Conservation (phyloP, 352 stramenopile species). For the Phytophthora crassamura region DNA sequence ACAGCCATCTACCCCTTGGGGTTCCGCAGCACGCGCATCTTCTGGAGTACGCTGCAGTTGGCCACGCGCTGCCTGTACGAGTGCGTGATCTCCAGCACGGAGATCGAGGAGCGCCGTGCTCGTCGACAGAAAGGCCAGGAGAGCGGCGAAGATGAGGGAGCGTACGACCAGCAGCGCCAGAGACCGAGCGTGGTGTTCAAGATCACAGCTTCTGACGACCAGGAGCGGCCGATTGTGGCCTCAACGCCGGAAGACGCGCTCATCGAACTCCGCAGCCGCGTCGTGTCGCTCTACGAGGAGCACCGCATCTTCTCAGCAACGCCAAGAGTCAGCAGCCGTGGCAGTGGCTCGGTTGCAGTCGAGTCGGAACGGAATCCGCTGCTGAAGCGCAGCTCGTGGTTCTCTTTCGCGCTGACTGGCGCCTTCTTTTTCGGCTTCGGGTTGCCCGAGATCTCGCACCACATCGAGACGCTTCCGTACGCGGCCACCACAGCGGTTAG, state of each 20-base stretch:
- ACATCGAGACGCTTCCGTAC: constrained; percentile 80
- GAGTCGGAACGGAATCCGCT: constrained; percentile 70
- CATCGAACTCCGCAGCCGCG: constrained; percentile 69
- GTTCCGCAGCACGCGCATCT: constrained; percentile 93
- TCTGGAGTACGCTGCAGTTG: constrained; percentile 84
- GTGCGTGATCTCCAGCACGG: constrained; percentile 86
- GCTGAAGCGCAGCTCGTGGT: constrained; percentile 78
- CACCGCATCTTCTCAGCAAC: constrained; percentile 43
- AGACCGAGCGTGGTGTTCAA: constrained; percentile 68
- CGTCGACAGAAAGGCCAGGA: constrained; percentile 26
- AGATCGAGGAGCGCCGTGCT: constrained; percentile 60
- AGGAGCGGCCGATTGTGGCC: constrained; percentile 66
- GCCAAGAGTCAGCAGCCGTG: constrained; percentile 9
- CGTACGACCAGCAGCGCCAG: constrained; percentile 24
- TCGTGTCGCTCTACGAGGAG: constrained; percentile 82
- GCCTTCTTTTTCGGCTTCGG: constrained; percentile 88
- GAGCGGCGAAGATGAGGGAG: constrained; percentile 4
- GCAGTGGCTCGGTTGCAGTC: not conserved
- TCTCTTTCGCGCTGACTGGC: constrained; percentile 77
- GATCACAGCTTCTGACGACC: constrained; percentile 80
- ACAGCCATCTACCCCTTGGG: constrained; percentile 90
- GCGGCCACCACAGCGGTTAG: constrained; percentile 74
- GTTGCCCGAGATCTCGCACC: constrained; percentile 61
- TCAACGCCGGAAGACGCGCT: constrained; percentile 72
- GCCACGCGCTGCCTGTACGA: constrained; percentile 90